phyloP scores from a whole-genome alignment of 2,329 filamentous ascomycete genomes.

The Ilyonectria destructans region DNA sequence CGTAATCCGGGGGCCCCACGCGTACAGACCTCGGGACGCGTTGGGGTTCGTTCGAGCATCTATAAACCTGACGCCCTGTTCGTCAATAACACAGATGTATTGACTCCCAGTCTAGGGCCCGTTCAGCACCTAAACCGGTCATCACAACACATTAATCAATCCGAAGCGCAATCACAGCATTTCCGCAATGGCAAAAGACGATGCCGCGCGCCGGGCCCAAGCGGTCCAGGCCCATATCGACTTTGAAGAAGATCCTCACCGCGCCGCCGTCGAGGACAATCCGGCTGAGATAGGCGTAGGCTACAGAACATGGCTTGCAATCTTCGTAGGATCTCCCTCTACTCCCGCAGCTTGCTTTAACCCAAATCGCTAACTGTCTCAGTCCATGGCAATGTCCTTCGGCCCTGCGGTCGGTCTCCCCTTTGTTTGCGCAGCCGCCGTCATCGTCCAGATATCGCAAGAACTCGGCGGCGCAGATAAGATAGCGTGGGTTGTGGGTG shows the following conservation, averaged over 20 bases:
- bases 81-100: background rate
- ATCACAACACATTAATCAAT: background rate
- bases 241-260: conserved; percentile 33
- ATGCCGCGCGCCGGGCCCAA: background rate
- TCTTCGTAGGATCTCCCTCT: conserved; percentile 15
- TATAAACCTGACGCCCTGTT: background rate
- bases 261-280: conserved; percentile 31
- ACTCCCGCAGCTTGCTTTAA: background rate
- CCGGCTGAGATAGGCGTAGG: conserved; percentile 11
- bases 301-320: conserved; percentile 17
- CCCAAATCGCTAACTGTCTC: background rate
- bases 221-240: conserved; percentile 10
- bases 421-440: conserved; percentile 8
- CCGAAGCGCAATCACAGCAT: background rate
- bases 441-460: conserved; percentile 26
- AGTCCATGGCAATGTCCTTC: conserved; percentile 34
- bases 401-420: conserved; percentile 24
- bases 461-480: conserved; percentile 17
- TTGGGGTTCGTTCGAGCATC: background rate
- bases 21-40: too few species aligned
- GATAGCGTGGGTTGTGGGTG: conserved; percentile 30
- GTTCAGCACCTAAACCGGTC: background rate
- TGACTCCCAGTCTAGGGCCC: background rate
- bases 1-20: too few species aligned
- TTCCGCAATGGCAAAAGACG: background rate